These are phyloP conservation scores for Naganishia randhawae DNA, from an alignment of 768 basidiomycete species.

Conservation along the genomic window DNA sequence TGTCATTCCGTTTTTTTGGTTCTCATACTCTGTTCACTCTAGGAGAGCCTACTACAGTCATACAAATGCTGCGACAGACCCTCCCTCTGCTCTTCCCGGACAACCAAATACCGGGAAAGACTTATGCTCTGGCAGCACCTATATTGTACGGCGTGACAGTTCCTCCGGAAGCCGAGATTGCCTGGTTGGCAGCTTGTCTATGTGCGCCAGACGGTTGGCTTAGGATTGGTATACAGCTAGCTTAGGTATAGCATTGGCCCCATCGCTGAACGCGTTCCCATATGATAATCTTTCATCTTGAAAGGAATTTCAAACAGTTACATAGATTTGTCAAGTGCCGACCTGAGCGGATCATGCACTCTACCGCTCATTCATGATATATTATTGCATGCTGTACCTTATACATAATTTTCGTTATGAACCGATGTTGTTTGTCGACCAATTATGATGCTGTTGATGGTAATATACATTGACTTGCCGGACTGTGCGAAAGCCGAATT, in stretches of 20 bases:
- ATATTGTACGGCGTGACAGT: slow-evolving; percentile 78
- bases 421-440: background rate
- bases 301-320: too few species aligned
- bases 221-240: slow-evolving; percentile 65
- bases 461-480: slow-evolving; percentile 2
- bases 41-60: slow-evolving; percentile 72
- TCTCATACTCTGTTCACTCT: slow-evolving; percentile 26
- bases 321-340: too few species aligned
- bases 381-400: background rate
- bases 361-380: background rate
- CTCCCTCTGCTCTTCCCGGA: slow-evolving; percentile 75
- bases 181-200: slow-evolving; percentile 88
- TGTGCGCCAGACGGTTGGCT: slow-evolving; percentile 95
- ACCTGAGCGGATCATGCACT: too few species aligned
- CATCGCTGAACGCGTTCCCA: background rate
- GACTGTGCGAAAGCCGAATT: background rate
- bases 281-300: too few species aligned
- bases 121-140: slow-evolving; percentile 64
- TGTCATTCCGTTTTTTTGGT: background rate
- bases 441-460: background rate
- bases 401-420: background rate
- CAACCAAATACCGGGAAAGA: slow-evolving; percentile 40
- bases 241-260: background rate
- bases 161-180: slow-evolving; percentile 83
- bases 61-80: slow-evolving; percentile 64